Conservation (phyloP, 805 yeast species). For the Candida andamanensis region DNA sequence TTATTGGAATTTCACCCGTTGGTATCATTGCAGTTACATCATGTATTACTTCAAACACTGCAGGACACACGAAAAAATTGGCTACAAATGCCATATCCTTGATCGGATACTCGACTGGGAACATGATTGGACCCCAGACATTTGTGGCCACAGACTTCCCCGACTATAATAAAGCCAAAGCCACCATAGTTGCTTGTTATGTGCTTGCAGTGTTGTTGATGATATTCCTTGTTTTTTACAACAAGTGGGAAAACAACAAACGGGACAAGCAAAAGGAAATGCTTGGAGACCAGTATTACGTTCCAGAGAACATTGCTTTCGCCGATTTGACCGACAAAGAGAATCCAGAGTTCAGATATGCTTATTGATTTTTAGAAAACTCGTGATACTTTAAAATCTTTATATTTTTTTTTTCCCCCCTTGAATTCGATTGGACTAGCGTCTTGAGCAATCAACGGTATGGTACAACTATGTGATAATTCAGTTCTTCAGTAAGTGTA, state of each 20-base stretch:
- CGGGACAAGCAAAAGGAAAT: conserved; percentile 21
- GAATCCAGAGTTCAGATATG: conserved; percentile 50
- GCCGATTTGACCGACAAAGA: conserved; percentile 50
- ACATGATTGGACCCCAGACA: conserved; percentile 51
- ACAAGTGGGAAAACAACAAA: conserved; percentile 29
- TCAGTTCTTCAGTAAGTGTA: too few relatives aligned
- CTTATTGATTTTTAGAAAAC: conserved; percentile 10
- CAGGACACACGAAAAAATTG: conserved; percentile 55
- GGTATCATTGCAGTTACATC: conserved; percentile 26
- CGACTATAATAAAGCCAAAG: conserved; percentile 35
- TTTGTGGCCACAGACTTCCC: conserved; percentile 42
- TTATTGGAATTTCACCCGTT: conserved; percentile 12
- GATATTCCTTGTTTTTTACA: conserved; percentile 18
- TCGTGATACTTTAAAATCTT: too few relatives aligned
- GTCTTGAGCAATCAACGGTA: too few relatives aligned
- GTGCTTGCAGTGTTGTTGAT: conserved; percentile 24
- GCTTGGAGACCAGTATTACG: conserved; percentile 12
- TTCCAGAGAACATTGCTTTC: conserved; percentile 38
- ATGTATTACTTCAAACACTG: conserved; percentile 41
- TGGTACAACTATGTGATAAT: too few relatives aligned
- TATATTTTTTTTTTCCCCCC: too few relatives aligned
- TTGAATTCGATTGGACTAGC: too few relatives aligned
- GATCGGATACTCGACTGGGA: conserved; percentile 49
- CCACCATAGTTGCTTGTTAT: conserved; percentile 26
- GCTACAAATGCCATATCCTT: conserved; percentile 41